A percentile compares a stretch with the other conserved stretches of the same genome.
phyloP scores from a whole-genome alignment of 352 stramenopile genomes.

The Blastocystis sp. region DNA sequence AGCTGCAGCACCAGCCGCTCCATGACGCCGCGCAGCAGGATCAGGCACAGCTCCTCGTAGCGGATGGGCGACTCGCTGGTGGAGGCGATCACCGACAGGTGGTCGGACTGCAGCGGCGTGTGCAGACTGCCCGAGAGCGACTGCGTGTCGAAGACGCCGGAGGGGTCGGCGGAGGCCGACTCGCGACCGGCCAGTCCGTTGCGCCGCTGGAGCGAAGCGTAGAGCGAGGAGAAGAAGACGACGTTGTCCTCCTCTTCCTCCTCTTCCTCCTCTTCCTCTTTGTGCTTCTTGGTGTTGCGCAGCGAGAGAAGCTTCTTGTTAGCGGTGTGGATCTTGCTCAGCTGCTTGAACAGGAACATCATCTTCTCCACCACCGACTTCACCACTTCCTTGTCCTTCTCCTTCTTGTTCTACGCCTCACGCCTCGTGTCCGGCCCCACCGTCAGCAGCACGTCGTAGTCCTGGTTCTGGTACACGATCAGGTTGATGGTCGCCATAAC shows the following conservation, averaged over 20 bases:
- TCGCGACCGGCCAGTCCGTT: slow-evolving; percentile 4
- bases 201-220: not conserved
- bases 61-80: not conserved
- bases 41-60: slow-evolving; percentile 25
- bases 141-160: slow-evolving; percentile 21
- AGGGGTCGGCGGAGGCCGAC: not conserved
- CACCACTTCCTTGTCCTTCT: not conserved
- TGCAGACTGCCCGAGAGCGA: not conserved
- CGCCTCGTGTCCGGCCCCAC: not conserved
- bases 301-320: slow-evolving; percentile 20
- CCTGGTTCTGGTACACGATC: not conserved
- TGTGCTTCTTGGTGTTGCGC: not conserved
- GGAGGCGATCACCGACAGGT: slow-evolving; percentile 34
- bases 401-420: slow-evolving; percentile 15
- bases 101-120: slow-evolving; percentile 12
- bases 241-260: slow-evolving; percentile 2
- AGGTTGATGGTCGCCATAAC: slow-evolving; percentile 47
- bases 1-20: slow-evolving; percentile 17
- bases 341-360: slow-evolving; percentile 7
- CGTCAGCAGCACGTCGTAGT: slow-evolving; percentile 29
- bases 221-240: slow-evolving; percentile 21
- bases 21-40: slow-evolving; percentile 52
- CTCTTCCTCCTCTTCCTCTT: not conserved
- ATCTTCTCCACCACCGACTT: not conserved
- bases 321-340: slow-evolving; percentile 5